A percentile compares a stretch with the other conserved stretches of the same genome.
phyloP scores from a whole-genome alignment of 2,329 filamentous ascomycete genomes.

The Metarhizium rileyi region DNA sequence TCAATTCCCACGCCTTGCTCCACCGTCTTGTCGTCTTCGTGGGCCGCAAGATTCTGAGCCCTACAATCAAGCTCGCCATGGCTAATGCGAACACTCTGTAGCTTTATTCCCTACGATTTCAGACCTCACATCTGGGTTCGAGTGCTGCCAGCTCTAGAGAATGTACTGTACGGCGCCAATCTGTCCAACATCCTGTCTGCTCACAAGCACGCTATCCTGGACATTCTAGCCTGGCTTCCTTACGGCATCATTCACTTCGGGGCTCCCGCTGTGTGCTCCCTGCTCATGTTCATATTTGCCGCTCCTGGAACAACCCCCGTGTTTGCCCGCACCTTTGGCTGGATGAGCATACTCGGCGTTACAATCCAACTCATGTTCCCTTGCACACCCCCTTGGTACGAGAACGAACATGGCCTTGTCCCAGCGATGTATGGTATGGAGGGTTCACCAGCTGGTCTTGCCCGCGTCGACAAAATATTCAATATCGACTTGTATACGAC shows the following conservation, averaged over 20 bases:
- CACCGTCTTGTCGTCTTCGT: neutral
- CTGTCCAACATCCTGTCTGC: conserved; percentile 91
- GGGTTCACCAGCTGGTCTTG: conserved; percentile 81
- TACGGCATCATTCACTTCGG: conserved; percentile 90
- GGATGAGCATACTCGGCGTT: conserved; percentile 83
- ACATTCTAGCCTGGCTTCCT: conserved; percentile 85
- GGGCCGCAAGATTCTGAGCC: neutral
- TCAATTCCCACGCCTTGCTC: conserved; percentile 14
- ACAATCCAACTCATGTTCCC: conserved; percentile 84
- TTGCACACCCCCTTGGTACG: conserved; percentile 94
- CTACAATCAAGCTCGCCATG: neutral
- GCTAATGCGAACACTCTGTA: conserved; percentile 24
- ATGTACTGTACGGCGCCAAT: conserved; percentile 93
- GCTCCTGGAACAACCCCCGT: conserved; percentile 77
- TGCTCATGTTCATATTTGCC: conserved; percentile 77
- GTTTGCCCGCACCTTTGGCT: conserved; percentile 81
- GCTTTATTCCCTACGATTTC: conserved; percentile 82
- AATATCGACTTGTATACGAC: conserved; percentile 90
- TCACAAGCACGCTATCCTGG: conserved; percentile 73
- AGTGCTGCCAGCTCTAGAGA: conserved; percentile 86
- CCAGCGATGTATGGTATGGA: conserved; percentile 88
- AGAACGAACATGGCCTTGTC: conserved; percentile 82
- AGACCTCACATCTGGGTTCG: conserved; percentile 93
- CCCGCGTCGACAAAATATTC: conserved; percentile 80
- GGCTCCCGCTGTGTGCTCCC: conserved; percentile 68